Percentiles rank a stretch among this genome's conserved stretches.
Evolutionary conservation across 108 stramenopile genomes (phyloP).

Genomic region (Fistulifera pelliculosa): DNA sequence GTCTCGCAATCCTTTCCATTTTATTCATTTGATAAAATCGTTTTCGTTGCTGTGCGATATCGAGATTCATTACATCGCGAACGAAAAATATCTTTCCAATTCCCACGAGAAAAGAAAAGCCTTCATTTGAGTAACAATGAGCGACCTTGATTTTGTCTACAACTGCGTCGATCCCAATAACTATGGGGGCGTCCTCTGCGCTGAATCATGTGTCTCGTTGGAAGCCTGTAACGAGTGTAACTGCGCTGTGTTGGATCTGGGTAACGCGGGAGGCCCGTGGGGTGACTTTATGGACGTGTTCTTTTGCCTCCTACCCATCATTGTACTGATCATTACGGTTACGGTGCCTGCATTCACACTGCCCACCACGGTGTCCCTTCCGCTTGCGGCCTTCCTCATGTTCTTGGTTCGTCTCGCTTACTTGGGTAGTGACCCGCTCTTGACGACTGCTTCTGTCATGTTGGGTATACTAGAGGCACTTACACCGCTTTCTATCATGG

Average conservation of each 20-base stretch:
- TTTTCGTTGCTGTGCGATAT: too few species aligned
- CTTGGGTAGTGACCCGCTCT: conserved; percentile 32
- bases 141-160: too few species aligned
- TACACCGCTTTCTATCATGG: conserved; percentile 42
- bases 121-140: too few species aligned
- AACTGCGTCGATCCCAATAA: neutral
- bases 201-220: conserved; percentile 15
- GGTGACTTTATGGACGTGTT: conserved; percentile 50
- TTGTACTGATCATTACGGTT: conserved; percentile 35
- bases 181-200: neutral
- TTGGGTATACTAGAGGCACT: conserved; percentile 46
- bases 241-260: conserved; percentile 17
- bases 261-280: conserved; percentile 33
- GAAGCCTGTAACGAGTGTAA: conserved; percentile 31
- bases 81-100: too few species aligned
- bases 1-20: too few species aligned
- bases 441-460: conserved; percentile 31
- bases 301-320: conserved; percentile 41
- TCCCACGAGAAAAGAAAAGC: too few species aligned
- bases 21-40: too few species aligned
- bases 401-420: conserved; percentile 51
- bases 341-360: conserved; percentile 26
- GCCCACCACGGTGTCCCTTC: conserved; percentile 37
- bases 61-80: too few species aligned
- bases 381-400: conserved; percentile 42